These are phyloP conservation scores for Beauveria sp. DNA, from an alignment of 2,329 filamentous ascomycete species.

Conservation along the genomic window DNA sequence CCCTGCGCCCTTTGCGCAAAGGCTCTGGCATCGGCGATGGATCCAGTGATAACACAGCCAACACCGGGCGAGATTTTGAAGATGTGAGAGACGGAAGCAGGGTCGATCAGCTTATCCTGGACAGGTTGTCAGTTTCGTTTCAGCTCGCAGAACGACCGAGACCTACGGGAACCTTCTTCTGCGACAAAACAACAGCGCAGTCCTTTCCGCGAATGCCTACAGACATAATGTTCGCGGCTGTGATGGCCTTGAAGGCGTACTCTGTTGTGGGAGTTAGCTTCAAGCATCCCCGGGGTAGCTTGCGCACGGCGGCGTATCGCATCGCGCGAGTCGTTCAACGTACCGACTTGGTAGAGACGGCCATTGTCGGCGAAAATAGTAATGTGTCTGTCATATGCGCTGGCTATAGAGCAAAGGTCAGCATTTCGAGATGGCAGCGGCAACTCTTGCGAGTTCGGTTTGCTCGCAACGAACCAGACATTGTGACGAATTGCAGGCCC, in stretches of 20 bases:
- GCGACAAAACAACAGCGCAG: slow-evolving; percentile 92
- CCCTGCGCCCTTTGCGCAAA: slow-evolving; percentile 88
- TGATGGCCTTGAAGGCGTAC: slow-evolving; percentile 99
- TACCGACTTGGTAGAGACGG: slow-evolving; percentile 98
- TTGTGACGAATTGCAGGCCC: slow-evolving; percentile 30
- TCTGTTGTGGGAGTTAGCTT: slow-evolving; percentile 47
- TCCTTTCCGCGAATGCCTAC: slow-evolving; percentile 93
- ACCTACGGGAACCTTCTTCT: slow-evolving; percentile 98
- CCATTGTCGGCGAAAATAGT: slow-evolving; percentile 99
- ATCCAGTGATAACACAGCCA: slow-evolving; percentile 96
- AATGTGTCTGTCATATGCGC: slow-evolving; percentile 96
- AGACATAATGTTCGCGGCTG: slow-evolving; percentile 97
- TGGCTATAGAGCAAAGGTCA: slow-evolving; percentile 30
- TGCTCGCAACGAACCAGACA: slow-evolving; percentile 39
- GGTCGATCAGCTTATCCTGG: slow-evolving; percentile 98
- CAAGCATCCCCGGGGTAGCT: slow-evolving; percentile 10
- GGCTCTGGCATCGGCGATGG: slow-evolving; percentile 92
- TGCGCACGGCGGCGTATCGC: slow-evolving; percentile 6
- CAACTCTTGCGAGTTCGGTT: slow-evolving; percentile 14
- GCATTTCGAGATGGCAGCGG: slow-evolving; percentile 20
- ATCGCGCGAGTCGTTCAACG: slow-evolving; percentile 30
- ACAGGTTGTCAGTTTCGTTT: slow-evolving; percentile 11
- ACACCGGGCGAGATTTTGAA: slow-evolving; percentile 95
- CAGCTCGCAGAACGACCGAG: background rate
- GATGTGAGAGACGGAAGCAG: slow-evolving; percentile 92